These are phyloP conservation scores for Adansonia gregorii DNA, from an alignment of 441 rosid species.

Conservation along the genomic window DNA sequence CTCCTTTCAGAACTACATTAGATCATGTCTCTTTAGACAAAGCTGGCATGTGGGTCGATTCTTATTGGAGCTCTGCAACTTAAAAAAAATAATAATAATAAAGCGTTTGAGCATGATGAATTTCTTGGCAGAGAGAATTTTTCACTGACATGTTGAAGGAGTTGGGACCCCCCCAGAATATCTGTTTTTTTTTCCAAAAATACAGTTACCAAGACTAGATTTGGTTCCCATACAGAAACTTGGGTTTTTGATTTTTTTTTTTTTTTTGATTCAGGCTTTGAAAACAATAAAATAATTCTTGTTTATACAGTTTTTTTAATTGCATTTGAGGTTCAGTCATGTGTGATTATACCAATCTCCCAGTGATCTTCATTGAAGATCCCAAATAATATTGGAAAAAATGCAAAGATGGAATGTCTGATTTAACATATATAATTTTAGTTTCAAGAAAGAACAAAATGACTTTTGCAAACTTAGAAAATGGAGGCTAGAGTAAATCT, in stretches of 20 bases:
- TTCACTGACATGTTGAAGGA: conserved; percentile 35
- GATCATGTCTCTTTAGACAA: conserved; percentile 45
- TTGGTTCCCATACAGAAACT: conserved; percentile 25
- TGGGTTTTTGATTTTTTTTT: neutral
- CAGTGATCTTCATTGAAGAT: conserved; percentile 42
- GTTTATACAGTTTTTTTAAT: neutral
- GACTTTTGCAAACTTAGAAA: neutral
- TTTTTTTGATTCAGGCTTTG: neutral
- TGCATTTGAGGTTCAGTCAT: conserved; percentile 20
- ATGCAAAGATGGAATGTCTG: conserved; percentile 6
- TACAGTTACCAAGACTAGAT: conserved; percentile 43
- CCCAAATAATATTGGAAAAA: conserved; percentile 37
- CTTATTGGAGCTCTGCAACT: conserved; percentile 43
- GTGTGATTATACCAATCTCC: conserved; percentile 30
- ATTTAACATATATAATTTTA: neutral
- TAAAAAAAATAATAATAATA: neutral
- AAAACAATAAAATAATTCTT: neutral
- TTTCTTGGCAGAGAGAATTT: conserved; percentile 31
- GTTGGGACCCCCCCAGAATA: conserved; percentile 15
- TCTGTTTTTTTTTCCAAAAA: conserved; percentile 22
- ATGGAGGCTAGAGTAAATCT: neutral
- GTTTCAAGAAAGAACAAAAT: conserved; percentile 6
- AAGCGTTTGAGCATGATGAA: conserved; percentile 27
- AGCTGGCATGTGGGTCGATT: conserved; percentile 55
- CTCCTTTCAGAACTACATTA: conserved; percentile 34